Evolutionary conservation across 2,329 filamentous ascomycete genomes (phyloP).

Genomic region (Sclerotinia borealis): DNA sequence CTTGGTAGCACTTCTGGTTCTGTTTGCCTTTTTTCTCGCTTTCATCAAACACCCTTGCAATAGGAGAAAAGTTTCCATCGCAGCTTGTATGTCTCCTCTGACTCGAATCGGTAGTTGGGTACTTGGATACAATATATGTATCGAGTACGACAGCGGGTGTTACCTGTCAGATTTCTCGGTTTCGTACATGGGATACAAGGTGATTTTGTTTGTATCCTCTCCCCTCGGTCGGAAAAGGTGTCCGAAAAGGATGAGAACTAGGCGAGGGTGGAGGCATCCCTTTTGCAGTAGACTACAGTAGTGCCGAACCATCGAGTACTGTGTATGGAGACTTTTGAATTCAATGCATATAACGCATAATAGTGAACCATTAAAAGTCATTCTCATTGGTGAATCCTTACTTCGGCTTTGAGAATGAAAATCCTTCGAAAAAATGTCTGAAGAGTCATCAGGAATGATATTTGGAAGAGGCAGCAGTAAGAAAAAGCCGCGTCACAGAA

Average conservation of each 20-base stretch:
- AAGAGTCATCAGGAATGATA: neutral
- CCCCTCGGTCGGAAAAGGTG: neutral
- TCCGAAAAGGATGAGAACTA: neutral
- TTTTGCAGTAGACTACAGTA: slow-evolving; percentile 5
- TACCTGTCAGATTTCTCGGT: slow-evolving; percentile 6
- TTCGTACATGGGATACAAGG: neutral
- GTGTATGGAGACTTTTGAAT: neutral
- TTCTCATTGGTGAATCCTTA: neutral
- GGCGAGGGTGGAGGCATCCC: neutral
- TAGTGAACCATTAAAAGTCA: neutral
- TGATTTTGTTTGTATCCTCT: neutral
- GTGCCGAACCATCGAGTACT: slow-evolving; percentile 1
- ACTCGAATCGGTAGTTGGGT: neutral
- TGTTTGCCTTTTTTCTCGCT: neutral
- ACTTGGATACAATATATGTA: neutral
- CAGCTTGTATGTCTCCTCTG: neutral
- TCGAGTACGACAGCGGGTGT: slow-evolving; percentile 9
- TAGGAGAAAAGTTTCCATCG: neutral
- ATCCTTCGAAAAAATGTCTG: neutral
- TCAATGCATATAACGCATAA: slow-evolving; percentile 8
- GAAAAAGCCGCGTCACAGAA: slow-evolving; percentile 1
- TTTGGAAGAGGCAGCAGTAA: neutral
- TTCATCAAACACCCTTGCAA: neutral
- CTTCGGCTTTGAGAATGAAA: neutral
- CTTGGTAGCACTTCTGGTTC: neutral